phyloP scores from a whole-genome alignment of 495 filamentous ascomycete genomes.

The Hypoxylon lienhwacheense region DNA sequence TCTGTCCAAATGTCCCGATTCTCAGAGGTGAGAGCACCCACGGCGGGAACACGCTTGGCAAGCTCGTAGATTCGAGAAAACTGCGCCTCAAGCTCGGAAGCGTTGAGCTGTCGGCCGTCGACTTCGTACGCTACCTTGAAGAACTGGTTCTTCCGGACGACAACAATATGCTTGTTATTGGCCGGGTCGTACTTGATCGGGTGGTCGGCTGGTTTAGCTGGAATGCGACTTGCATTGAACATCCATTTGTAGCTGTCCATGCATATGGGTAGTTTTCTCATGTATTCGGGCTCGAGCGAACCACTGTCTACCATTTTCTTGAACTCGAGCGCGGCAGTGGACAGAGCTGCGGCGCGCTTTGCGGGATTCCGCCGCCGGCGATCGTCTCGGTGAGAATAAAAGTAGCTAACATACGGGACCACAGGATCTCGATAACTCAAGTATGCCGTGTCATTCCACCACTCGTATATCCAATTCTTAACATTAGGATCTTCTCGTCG shows the following conservation, averaged over 20 bases:
- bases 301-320: conserved; percentile 85
- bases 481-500: conserved; percentile 78
- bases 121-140: conserved; percentile 81
- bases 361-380: conserved; percentile 82
- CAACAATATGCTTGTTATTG: conserved; percentile 82
- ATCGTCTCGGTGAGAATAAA: conserved; percentile 97
- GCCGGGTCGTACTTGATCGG: conserved; percentile 75
- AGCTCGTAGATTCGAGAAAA: conserved; percentile 83
- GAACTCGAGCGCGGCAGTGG: conserved; percentile 84
- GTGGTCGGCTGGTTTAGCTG: conserved; percentile 78
- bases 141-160: conserved; percentile 93
- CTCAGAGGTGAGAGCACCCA: conserved; percentile 85
- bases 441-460: conserved; percentile 97
- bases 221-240: conserved; percentile 93
- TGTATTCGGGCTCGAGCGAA: conserved; percentile 93
- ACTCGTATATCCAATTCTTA: conserved; percentile 95
- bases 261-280: conserved; percentile 91
- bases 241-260: conserved; percentile 99
- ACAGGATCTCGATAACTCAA: conserved; percentile 92
- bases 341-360: conserved; percentile 89
- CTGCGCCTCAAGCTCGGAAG: conserved; percentile 82
- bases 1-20: conserved; percentile 94
- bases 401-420: conserved; percentile 98
- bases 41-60: conserved; percentile 65
- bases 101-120: conserved; percentile 79